Evolutionary conservation across 768 basidiomycete genomes (phyloP), one percentile per base, ranked within the genome.

Genomic region (Baorangia bicolor): DNA sequence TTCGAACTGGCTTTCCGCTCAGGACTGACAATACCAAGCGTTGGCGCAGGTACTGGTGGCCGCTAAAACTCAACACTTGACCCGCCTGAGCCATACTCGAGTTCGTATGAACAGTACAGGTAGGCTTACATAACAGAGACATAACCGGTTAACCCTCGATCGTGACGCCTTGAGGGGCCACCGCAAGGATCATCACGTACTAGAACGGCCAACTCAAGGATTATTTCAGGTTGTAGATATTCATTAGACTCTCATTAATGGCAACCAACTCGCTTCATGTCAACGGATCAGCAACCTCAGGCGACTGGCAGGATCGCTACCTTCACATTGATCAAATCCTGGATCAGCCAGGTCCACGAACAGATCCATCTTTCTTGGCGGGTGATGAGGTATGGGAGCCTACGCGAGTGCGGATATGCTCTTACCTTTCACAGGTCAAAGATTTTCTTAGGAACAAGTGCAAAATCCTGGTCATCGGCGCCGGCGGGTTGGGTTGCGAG

Each of bases 391-490:
- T 94, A 68, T 62, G 82, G 56, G n/a, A 35, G 18, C 51, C 10
- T 7, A 28, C 8, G 31, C 21, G 35, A 33, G 16, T 34, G 34
- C 25, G 9, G 8, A 20, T 37, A n/a, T n/a, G n/a, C n/a, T 43
- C 56, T 60, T 20, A 55, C 47, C 9, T 25, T 40, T 43, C 10
- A 12, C 27, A 97, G 94, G 90, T 94, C 47, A 98, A 96, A 67
- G 77, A 81, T 51, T 96, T 98, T 67, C 78, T 99, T 18, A 75
- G 94, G 49, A 81, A 84, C 43, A 76, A 88, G 58, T 88, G 89
- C 70, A 98, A 97, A 78, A 89, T 98, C 63, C 83, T 98, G 40
- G 96, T 98, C 60, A 98, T 99, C 65, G 97, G 97, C 31, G 97
- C 97, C 28, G 97, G 97, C 33, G 97, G 97, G 53, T 78, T 99